A percentile compares a stretch with the other conserved stretches of the same genome.
These are phyloP conservation scores for Microdochium nivale DNA, from an alignment of 2,329 filamentous ascomycete species.

Conservation along the genomic window DNA sequence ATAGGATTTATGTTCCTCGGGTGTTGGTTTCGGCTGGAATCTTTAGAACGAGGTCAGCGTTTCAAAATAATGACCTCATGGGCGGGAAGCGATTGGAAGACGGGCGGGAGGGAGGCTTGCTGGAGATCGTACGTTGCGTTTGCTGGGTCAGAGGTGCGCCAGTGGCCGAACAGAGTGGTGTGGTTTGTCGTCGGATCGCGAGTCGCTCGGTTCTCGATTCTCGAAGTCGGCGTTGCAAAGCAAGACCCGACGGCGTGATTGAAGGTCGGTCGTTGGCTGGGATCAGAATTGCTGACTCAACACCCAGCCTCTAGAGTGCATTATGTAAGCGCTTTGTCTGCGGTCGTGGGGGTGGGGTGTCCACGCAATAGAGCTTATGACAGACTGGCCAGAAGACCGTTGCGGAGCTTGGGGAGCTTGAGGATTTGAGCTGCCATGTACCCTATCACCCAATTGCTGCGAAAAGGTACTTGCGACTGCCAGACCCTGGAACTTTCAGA, in stretches of 20 bases:
- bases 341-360: not conserved
- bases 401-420: not conserved
- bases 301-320: not conserved
- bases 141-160: too few relatives aligned
- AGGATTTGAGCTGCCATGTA: not conserved
- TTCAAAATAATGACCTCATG: too few relatives aligned
- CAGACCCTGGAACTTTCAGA: not conserved
- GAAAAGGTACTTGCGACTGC: not conserved
- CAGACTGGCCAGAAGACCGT: not conserved
- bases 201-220: not conserved
- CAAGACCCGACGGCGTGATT: not conserved
- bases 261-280: not conserved
- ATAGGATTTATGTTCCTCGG: slow-evolving; percentile 5
- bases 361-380: not conserved
- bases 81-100: not conserved
- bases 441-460: not conserved
- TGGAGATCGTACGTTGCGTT: not conserved
- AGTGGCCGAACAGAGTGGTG: too few relatives aligned
- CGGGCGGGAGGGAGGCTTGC: too few relatives aligned
- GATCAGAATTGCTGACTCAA: not conserved
- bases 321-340: not conserved
- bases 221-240: not conserved
- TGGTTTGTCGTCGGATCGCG: not conserved
- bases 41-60: too few relatives aligned
- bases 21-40: too few relatives aligned